phyloP scores from a whole-genome alignment of 2,329 filamentous ascomycete genomes.

The Arthrinium puccinioides region DNA sequence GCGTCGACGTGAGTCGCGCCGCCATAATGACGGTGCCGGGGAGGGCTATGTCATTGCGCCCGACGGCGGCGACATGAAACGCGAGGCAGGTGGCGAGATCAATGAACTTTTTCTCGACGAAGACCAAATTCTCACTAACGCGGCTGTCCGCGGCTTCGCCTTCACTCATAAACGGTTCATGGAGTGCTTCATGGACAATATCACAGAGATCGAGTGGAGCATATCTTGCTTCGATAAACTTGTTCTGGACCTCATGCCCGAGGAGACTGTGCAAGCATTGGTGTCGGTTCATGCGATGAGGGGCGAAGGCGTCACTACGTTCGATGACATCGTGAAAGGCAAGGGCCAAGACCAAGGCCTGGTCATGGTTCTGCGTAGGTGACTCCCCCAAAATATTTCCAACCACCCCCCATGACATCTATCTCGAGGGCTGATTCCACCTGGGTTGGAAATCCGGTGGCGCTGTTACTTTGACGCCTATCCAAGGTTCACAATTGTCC shows the following conservation, averaged over 20 bases:
- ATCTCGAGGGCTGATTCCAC: too few relatives aligned
- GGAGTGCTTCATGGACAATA: conserved; percentile 30
- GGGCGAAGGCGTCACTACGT: not conserved
- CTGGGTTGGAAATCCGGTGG: too few relatives aligned
- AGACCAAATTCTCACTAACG: conserved; percentile 15
- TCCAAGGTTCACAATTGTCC: too few relatives aligned
- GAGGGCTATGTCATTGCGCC: conserved; percentile 4
- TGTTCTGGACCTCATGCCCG: conserved; percentile 40
- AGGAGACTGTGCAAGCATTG: conserved; percentile 43
- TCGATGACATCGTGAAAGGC: conserved; percentile 8
- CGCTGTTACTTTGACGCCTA: too few relatives aligned
- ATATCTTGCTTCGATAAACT: conserved; percentile 39
- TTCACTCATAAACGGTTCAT: conserved; percentile 23
- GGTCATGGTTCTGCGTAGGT: conserved; percentile 33
- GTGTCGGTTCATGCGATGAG: not conserved
- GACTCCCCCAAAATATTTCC: too few relatives aligned
- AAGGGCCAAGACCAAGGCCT: conserved; percentile 30
- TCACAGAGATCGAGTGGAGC: conserved; percentile 40
- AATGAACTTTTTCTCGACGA: too few relatives aligned
- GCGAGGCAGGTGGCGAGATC: conserved; percentile 7
- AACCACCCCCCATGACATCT: too few relatives aligned
- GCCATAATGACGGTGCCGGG: too few relatives aligned
- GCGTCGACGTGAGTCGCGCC: too few relatives aligned
- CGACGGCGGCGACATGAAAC: conserved; percentile 16
- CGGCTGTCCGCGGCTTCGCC: conserved; percentile 22